A percentile compares a stretch with the other conserved stretches of the same genome.
Conservation (phyloP, 768 basidiomycete species). For the Ramaria rubella region DNA sequence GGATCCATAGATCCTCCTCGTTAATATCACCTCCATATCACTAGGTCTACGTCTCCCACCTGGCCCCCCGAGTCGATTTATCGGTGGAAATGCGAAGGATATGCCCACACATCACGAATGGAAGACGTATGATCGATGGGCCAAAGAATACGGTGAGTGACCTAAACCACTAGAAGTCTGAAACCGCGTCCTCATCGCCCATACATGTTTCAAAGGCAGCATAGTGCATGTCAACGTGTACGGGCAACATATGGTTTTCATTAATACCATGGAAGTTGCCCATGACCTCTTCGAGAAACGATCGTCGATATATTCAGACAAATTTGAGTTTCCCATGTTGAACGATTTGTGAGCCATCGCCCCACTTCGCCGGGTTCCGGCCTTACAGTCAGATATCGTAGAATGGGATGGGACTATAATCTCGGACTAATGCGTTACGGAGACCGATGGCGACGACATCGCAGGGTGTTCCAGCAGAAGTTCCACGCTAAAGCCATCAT, state of each 20-base stretch:
- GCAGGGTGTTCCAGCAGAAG: conserved; percentile 11
- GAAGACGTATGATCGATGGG: conserved; percentile 13
- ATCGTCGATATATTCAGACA: conserved; percentile 33
- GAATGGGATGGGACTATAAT: conserved; percentile 8
- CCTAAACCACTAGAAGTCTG: no score
- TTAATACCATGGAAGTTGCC: conserved; percentile 29
- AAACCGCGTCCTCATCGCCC: background rate
- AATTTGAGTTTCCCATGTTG: conserved; percentile 17
- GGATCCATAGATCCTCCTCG: background rate
- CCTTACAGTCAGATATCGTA: background rate
- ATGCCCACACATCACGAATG: conserved; percentile 13
- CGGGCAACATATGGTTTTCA: conserved; percentile 25
- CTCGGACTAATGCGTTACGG: conserved; percentile 7
- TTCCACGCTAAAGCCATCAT: conserved; percentile 26
- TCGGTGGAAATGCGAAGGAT: conserved; percentile 14
- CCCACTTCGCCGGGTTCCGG: background rate
- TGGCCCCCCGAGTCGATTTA: conserved; percentile 8
- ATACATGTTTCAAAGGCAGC: conserved; percentile 10
- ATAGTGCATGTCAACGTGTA: conserved; percentile 20
- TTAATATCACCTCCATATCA: background rate
- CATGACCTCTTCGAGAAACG: conserved; percentile 34
- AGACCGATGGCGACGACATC: conserved; percentile 9
- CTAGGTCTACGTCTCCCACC: conserved; percentile 12
- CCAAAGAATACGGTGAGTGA: conserved; percentile 10
- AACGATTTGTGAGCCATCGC: conserved; percentile 1